A percentile compares a stretch with the other conserved stretches of the same genome.
Evolutionary conservation across 2,329 filamentous ascomycete genomes (phyloP).

Genomic region (Graphilbum fragrans): DNA sequence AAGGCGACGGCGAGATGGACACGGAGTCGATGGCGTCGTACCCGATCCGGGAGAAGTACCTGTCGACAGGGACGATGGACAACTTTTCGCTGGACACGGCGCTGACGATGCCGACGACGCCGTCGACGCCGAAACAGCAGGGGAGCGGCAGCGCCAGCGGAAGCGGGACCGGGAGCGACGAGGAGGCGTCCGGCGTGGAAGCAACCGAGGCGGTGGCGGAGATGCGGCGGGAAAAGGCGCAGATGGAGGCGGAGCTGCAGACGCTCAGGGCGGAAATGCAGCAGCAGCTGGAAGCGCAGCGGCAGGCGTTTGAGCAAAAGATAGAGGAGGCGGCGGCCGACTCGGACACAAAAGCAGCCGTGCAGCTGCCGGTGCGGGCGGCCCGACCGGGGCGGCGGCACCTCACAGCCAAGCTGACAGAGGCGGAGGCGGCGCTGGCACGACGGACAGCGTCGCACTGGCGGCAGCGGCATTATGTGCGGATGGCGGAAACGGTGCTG

Average conservation of each 20-base stretch:
- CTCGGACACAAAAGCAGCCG: too few relatives aligned
- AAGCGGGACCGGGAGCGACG: conserved; percentile 76
- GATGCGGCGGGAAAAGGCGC: conserved; percentile 67
- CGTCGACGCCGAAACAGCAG: conserved; percentile 72
- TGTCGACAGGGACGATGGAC: conserved; percentile 88
- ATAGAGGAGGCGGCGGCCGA: conserved; percentile 55
- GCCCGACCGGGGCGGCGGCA: too few relatives aligned
- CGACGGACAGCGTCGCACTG: conserved; percentile 59
- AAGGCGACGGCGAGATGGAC: conserved; percentile 75
- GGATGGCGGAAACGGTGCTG: conserved; percentile 84
- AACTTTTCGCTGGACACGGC: conserved; percentile 93
- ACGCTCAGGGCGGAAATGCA: conserved; percentile 82
- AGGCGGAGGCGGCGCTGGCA: conserved; percentile 60
- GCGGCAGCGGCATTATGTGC: conserved; percentile 76
- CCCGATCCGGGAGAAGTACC: conserved; percentile 82
- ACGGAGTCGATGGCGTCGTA: conserved; percentile 82
- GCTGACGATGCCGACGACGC: conserved; percentile 91
- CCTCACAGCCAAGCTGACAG: too few relatives aligned
- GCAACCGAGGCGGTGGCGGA: conserved; percentile 71
- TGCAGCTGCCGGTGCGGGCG: too few relatives aligned
- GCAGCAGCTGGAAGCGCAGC: conserved; percentile 70
- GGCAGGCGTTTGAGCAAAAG: conserved; percentile 72
- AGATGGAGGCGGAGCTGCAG: conserved; percentile 72
- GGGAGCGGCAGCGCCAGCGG: conserved; percentile 50
- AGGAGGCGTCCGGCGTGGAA: conserved; percentile 61